Evolutionary conservation across 768 basidiomycete genomes (phyloP).

Genomic region (Leccinum subgranulosum): DNA sequence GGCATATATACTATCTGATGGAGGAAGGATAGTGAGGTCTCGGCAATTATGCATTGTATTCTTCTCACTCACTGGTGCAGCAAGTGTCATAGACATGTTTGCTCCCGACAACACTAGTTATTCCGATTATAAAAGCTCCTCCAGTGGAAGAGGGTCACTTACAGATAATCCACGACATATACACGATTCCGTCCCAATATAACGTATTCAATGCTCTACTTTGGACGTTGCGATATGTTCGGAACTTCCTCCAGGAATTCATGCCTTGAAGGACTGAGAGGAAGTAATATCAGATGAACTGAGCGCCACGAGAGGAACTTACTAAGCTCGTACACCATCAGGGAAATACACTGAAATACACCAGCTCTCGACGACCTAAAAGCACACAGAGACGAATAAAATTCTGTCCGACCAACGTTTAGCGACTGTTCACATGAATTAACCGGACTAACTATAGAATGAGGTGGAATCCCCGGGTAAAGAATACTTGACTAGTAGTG

Average conservation of each 20-base stretch:
- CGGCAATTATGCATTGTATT: background rate
- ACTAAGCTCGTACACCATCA: slow-evolving; percentile 24
- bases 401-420: slow-evolving; percentile 6
- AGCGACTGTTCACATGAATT: background rate
- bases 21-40: background rate
- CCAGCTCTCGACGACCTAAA: slow-evolving; percentile 15
- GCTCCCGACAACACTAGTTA: slow-evolving; percentile 10
- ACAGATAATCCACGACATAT: slow-evolving; percentile 26
- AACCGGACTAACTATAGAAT: slow-evolving; percentile 17
- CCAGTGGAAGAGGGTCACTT: background rate
- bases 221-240: slow-evolving; percentile 16
- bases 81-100: slow-evolving; percentile 14
- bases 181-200: slow-evolving; percentile 28
- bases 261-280: slow-evolving; percentile 23
- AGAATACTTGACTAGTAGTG: slow-evolving; percentile 2
- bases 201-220: slow-evolving; percentile 20
- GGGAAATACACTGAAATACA: slow-evolving; percentile 11
- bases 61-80: slow-evolving; percentile 19
- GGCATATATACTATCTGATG: slow-evolving; percentile 15
- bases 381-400: slow-evolving; percentile 17
- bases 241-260: slow-evolving; percentile 23
- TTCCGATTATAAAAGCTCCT: background rate
- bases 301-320: background rate
- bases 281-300: background rate
- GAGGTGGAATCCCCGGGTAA: slow-evolving; percentile 17